Evolutionary conservation across 2,329 filamentous ascomycete species (phyloP), one percentile per base, ranked within the genome.

Genomic region (Sporothrix luriei): DNA sequence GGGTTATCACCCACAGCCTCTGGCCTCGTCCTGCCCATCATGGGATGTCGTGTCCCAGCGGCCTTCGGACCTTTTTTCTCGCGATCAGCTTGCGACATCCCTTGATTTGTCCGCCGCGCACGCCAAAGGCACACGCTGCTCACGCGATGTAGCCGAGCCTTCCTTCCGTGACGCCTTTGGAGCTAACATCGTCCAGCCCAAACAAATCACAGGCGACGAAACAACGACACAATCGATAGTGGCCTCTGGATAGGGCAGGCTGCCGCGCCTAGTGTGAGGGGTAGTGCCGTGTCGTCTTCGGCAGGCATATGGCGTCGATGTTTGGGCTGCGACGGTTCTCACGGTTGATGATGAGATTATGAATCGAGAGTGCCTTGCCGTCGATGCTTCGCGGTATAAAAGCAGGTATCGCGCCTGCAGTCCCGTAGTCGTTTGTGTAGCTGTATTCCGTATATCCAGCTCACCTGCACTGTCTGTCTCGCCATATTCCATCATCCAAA

Each of bases 281-380:
- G 43, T 16, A 64, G 24, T 26, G 61, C 57, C 24, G 38, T 46
- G 57, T 40, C 16, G 43, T 33, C 43, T 64, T 46, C 38, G 26
- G 62, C 62, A 52, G 62, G 49, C 62, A 65, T 62, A 65, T 51
- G 49, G 62, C 43, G 43, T 49, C 26, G 61, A 64, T 49, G 61
- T 49, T 16, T 21, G 61, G 40, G 21, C 16, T 48, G 54, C 40
- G 54, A 33, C 7, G 33, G 26, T 43, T 33, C 33, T 33, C 33
- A 9, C 7, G 4, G 7, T 5, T 33, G 33, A 4, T 33, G 7
- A 33, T 33, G 33, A 33, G 33, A 33, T 33, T 6, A 33, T 33
- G 33, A 33, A 33, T 33, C 33, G 33, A 33, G 33, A 33, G 33
- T 33, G 33, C 7, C 33, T 33, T 33, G 33, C 33, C 33, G 33